Evolutionary conservation across 305 asterid genomes (phyloP).

Genomic region (Fraxinus nigra): DNA sequence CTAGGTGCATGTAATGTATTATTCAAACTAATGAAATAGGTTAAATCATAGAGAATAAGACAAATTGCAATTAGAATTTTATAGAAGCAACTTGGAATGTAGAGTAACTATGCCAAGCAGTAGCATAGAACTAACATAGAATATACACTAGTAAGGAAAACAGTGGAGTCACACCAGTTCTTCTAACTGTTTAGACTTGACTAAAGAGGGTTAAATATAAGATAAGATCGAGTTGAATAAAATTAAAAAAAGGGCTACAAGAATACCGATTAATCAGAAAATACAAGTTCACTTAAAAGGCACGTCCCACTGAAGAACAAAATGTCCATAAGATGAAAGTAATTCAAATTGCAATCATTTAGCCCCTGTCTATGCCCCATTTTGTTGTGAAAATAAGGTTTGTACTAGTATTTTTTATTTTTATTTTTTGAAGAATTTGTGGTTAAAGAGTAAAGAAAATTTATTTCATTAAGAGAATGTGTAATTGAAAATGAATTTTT

Average conservation of each 20-base stretch:
- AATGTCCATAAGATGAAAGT: not conserved
- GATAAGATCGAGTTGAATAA: not conserved
- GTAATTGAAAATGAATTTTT: not conserved
- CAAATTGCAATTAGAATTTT: not conserved
- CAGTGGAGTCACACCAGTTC: not conserved
- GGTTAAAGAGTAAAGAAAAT: not conserved
- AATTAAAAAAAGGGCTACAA: not conserved
- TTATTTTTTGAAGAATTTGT: not conserved
- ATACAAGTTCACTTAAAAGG: not conserved
- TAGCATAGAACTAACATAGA: not conserved
- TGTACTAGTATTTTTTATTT: not conserved
- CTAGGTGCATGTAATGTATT: not conserved
- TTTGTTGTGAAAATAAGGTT: not conserved
- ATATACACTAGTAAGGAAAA: not conserved
- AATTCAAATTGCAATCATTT: not conserved
- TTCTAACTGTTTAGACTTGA: not conserved
- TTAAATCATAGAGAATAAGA: not conserved
- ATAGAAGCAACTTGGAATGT: not conserved
- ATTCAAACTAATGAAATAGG: not conserved
- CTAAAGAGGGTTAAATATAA: not conserved
- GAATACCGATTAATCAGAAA: not conserved
- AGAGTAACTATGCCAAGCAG: not conserved
- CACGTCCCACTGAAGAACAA: not conserved
- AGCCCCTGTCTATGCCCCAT: not conserved
- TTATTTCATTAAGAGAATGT: too few relatives aligned